These are phyloP conservation scores for Diaporthe nobilis DNA, from an alignment of 2,329 filamentous ascomycete genomes.

Conservation along the genomic window DNA sequence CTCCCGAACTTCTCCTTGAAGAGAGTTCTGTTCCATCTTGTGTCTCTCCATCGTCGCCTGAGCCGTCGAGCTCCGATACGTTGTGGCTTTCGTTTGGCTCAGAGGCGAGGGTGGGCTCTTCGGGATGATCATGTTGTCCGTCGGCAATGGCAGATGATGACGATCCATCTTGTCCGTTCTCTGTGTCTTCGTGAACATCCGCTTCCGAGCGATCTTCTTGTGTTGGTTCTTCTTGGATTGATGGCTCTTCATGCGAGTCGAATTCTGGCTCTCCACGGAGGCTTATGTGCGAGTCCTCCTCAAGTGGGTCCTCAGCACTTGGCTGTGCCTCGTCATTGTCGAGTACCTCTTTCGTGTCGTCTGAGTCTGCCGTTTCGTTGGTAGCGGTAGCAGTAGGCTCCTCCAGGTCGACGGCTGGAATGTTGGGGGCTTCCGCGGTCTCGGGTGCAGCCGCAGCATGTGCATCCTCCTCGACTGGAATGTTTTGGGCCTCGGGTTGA, in stretches of 20 bases:
- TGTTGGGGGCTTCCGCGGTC: not conserved
- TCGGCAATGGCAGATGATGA: not conserved
- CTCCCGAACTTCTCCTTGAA: constrained; percentile 42
- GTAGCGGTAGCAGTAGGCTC: not conserved
- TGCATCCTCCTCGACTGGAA: constrained; percentile 15
- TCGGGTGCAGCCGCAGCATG: constrained; percentile 22
- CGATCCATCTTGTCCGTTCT: not conserved
- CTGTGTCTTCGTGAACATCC: not conserved
- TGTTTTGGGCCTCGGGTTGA: constrained; percentile 5
- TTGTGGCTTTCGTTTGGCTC: constrained; percentile 16
- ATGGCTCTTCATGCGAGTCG: constrained; percentile 23
- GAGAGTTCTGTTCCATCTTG: constrained; percentile 31
- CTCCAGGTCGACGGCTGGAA: constrained; percentile 13
- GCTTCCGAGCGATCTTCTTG: not conserved
- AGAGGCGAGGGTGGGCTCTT: constrained; percentile 3
- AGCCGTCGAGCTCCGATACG: constrained; percentile 40
- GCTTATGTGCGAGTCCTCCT: constrained; percentile 37
- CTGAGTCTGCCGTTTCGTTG: not conserved
- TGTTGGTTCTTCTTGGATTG: not conserved
- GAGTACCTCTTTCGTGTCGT: not conserved
- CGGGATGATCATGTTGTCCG: not conserved
- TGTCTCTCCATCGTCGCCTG: constrained; percentile 32
- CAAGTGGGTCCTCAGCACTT: constrained; percentile 20
- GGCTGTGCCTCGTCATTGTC: constrained; percentile 7
- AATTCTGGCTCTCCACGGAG: constrained; percentile 11